phyloP scores from a whole-genome alignment of 805 yeast genomes.

The Wickerhamomyces sydowiorum region DNA sequence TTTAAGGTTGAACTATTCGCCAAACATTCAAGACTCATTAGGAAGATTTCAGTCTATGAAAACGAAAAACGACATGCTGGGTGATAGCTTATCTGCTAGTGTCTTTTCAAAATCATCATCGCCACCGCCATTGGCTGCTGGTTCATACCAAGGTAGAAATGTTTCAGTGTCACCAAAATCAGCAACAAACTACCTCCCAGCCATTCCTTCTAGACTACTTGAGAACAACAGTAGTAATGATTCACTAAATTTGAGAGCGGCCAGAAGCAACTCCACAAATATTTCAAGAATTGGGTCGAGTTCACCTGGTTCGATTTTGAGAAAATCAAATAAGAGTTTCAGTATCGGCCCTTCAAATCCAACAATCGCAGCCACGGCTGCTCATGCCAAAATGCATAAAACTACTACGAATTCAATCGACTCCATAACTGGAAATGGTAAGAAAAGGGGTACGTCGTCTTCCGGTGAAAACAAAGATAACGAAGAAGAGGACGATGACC shows the following conservation, averaged over 20 bases:
- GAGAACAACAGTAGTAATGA: conserved; percentile 19
- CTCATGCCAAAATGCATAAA: conserved; percentile 25
- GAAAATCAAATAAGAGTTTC: conserved; percentile 10
- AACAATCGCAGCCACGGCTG: conserved; percentile 24
- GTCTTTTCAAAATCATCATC: conserved; percentile 24
- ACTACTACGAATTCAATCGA: neutral
- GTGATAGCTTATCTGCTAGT: conserved; percentile 52
- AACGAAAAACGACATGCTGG: conserved; percentile 46
- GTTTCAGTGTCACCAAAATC: conserved; percentile 30
- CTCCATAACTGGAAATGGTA: neutral
- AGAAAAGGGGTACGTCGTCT: conserved; percentile 12
- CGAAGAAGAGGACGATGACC: conserved; percentile 58
- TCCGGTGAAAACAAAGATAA: conserved; percentile 27
- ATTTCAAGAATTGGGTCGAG: conserved; percentile 11
- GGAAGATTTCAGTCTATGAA: conserved; percentile 46
- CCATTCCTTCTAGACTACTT: conserved; percentile 26
- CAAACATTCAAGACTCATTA: conserved; percentile 39
- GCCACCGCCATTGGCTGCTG: conserved; percentile 8
- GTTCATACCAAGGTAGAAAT: conserved; percentile 4
- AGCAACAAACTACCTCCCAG: conserved; percentile 21
- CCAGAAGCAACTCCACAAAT: conserved; percentile 1
- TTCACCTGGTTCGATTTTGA: conserved; percentile 15
- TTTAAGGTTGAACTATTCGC: conserved; percentile 28
- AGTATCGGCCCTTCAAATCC: conserved; percentile 26
- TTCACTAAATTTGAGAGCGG: conserved; percentile 10